Conservation (phyloP, 305 asterid genomes). For the Fraxinus nigra region DNA sequence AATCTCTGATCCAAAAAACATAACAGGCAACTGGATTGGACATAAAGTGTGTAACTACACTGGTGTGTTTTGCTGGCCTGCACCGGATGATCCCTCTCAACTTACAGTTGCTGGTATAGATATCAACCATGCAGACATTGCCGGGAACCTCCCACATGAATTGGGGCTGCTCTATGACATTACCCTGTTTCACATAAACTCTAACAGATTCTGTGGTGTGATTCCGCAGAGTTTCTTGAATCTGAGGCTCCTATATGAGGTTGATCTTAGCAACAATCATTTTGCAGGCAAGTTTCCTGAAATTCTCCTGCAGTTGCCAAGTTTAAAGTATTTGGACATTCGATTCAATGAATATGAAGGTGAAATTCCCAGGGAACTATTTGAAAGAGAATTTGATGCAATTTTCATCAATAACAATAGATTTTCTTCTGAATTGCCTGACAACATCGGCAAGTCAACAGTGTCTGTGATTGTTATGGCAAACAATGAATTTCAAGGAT, state of each 20-base stretch:
- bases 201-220: conserved; percentile 54
- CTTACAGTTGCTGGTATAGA: conserved; percentile 55
- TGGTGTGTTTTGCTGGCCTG: conserved; percentile 54
- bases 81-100: conserved; percentile 39
- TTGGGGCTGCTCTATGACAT: conserved; percentile 53
- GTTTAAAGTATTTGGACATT: conserved; percentile 43
- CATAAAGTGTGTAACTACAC: conserved; percentile 53
- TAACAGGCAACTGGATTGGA: conserved; percentile 52
- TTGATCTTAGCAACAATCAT: conserved; percentile 52
- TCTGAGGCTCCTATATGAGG: conserved; percentile 45
- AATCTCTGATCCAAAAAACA: conserved; percentile 47
- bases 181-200: conserved; percentile 45
- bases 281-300: conserved; percentile 48
- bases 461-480: conserved; percentile 57
- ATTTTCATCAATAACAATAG: conserved; percentile 46
- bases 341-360: conserved; percentile 58
- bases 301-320: conserved; percentile 32
- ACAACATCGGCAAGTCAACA: conserved; percentile 40
- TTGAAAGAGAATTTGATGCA: conserved; percentile 48
- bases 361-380: conserved; percentile 35
- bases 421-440: conserved; percentile 38
- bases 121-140: conserved; percentile 49
- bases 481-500: conserved; percentile 44
- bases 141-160: conserved; percentile 55
- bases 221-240: conserved; percentile 50